phyloP scores from a whole-genome alignment of 108 stramenopile genomes.

The Cylindrotheca fusiformis region DNA sequence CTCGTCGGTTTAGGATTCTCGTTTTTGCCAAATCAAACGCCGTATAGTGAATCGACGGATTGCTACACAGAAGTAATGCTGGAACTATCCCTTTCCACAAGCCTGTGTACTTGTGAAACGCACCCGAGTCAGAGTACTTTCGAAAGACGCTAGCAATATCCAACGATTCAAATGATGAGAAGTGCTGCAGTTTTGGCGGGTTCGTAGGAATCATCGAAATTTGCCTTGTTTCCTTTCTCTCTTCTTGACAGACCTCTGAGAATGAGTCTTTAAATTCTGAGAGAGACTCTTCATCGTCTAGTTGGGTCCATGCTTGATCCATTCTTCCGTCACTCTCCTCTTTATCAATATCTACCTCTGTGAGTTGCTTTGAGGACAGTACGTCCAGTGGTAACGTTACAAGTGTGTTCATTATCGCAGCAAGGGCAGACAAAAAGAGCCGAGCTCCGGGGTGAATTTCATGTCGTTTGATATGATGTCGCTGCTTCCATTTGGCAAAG shows the following conservation, averaged over 20 bases:
- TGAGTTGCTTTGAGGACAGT: slow-evolving; percentile 61
- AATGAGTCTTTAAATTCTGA: background rate
- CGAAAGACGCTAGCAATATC: background rate
- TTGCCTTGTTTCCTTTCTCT: too few relatives aligned
- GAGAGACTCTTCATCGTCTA: slow-evolving; percentile 1
- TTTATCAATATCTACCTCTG: slow-evolving; percentile 32
- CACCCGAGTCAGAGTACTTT: background rate
- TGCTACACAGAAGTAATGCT: slow-evolving; percentile 84
- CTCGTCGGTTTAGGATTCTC: slow-evolving; percentile 9
- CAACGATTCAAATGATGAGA: slow-evolving; percentile 5
- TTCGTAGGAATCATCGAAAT: too few relatives aligned
- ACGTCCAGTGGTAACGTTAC: slow-evolving; percentile 91
- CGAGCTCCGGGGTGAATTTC: slow-evolving; percentile 47
- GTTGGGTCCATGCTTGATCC: slow-evolving; percentile 16
- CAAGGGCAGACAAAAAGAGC: slow-evolving; percentile 76
- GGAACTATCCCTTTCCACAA: slow-evolving; percentile 89
- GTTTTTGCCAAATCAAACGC: slow-evolving; percentile 80
- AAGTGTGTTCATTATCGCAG: slow-evolving; percentile 80
- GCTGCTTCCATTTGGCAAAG: slow-evolving; percentile 37
- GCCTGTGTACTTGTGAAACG: background rate
- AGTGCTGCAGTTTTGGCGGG: background rate
- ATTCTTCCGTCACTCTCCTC: slow-evolving; percentile 5
- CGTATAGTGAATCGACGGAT: slow-evolving; percentile 94
- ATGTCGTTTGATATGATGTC: background rate
- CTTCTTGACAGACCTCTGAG: background rate